Evolutionary conservation across 2,329 filamentous ascomycete species (phyloP).

Genomic region (Phialophora macrospora): DNA sequence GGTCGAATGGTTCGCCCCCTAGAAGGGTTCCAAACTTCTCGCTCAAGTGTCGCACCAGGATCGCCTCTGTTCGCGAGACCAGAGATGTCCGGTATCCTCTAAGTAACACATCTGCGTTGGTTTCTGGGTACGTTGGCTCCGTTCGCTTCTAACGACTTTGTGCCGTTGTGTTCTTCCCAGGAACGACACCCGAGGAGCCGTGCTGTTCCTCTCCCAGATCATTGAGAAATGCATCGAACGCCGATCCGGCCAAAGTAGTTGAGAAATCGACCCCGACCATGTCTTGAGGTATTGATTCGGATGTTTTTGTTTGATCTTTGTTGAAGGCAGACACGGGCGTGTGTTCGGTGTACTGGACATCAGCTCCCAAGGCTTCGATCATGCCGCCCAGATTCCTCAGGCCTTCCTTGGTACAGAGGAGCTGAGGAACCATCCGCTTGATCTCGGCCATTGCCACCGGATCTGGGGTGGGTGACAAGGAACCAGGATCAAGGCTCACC

Average conservation of each 20-base stretch:
- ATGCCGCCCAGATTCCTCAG: not conserved
- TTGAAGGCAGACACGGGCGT: not conserved
- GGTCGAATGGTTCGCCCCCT: not conserved
- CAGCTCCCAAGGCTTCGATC: constrained; percentile 9
- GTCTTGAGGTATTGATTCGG: not conserved
- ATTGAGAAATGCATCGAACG: constrained; percentile 5
- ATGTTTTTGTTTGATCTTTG: not conserved
- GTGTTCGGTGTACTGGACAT: constrained; percentile 5
- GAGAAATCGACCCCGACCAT: not conserved
- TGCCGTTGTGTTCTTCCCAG: not conserved
- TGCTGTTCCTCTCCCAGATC: not conserved
- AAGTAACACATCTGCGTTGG: not conserved
- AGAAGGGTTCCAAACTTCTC: not conserved
- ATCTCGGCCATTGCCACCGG: constrained; percentile 27
- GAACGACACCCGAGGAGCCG: not conserved
- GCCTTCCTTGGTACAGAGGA: not conserved
- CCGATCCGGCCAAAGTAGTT: not conserved
- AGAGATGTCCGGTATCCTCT: not conserved
- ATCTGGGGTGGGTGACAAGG: constrained; percentile 18
- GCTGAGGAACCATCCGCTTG: constrained; percentile 14
- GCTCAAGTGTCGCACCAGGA: not conserved
- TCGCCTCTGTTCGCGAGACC: not conserved
- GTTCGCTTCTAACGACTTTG: not conserved
- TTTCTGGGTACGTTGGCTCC: not conserved
- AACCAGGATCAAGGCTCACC: constrained; percentile 28